Evolutionary conservation across 768 basidiomycete species (phyloP), one percentile per base, ranked within the genome.

Genomic region (Tricholoma flavovirens): DNA sequence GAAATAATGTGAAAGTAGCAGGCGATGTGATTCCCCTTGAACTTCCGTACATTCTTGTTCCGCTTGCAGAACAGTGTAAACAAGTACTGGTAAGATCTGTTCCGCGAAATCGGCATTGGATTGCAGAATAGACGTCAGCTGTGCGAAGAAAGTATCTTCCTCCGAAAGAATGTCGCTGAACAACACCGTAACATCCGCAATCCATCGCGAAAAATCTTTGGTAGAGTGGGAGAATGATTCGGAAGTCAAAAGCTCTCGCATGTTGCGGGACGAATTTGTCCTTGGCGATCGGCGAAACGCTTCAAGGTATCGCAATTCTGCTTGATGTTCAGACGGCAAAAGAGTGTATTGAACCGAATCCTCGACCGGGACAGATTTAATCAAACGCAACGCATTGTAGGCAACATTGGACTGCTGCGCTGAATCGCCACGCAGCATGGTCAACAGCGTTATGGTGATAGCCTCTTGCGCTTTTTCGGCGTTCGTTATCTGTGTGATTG

Each of bases 61-160:
- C 10, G 49, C 58, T 51, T 71, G 74, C 9, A 98, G 77, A 3
- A 88, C 58, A 1, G 79, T 78, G 62, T 93, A 86, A 14, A 95
- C 83, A 30, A 97, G 75, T 26, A 89, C 71, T 0, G 95, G 92
- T 5, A 96, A 73, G 14, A 88, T 69, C 53, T 83, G 73, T 56
- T 83, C 79, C 0, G 90, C 84, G 56, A 94, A 87, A 4, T 65
- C 61, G 4, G 75, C 59, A 56, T 87, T 81, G 2, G 73, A 70
- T 40, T 73, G 66, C 19, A 95, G 67, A 22, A 94, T 79, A 1
- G 80, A 70, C 0, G 72, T 69, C 1, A 97, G 73, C 50, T 88
- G 86, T 7, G 79, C 81, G 63, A 86, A 97, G 68, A 93, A 89
- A 0, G 72, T 60, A 62, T 83, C 83, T 19, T 66, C 66, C 6